Conservation (phyloP, 805 yeast genomes). For the Myxozyma mucilagina region DNA sequence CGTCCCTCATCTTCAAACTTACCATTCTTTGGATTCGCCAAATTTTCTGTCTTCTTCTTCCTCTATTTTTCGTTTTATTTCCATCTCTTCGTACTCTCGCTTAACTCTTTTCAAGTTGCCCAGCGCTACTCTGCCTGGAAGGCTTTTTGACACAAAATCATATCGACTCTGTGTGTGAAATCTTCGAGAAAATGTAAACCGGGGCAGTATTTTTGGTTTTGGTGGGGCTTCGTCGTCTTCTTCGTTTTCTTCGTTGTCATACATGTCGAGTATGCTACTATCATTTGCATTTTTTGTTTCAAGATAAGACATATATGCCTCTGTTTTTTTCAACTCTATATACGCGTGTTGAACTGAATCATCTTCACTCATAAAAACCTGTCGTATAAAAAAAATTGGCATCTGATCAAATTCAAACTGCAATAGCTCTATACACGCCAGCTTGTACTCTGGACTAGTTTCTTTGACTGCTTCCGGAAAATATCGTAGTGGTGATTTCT, state of each 20-base stretch:
- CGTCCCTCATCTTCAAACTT: not conserved
- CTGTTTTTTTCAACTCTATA: not conserved
- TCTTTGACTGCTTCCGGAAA: not conserved
- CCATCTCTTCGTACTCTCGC: not conserved
- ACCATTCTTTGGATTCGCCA: not conserved
- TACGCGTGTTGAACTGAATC: not conserved
- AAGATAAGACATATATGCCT: not conserved
- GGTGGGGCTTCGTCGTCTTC: not conserved
- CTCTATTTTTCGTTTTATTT: not conserved
- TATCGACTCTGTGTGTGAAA: not conserved
- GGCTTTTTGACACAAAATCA: not conserved
- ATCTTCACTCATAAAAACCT: not conserved
- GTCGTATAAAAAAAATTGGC: not conserved
- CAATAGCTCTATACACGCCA: not conserved
- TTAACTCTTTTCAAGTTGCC: too few species aligned
- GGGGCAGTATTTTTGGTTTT: not conserved
- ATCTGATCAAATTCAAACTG: not conserved
- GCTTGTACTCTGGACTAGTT: not conserved
- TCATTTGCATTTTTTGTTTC: too few species aligned
- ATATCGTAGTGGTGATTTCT: too few species aligned
- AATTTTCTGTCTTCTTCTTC: not conserved
- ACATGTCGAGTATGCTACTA: too few species aligned
- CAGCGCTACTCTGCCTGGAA: too few species aligned
- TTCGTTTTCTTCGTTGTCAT: too few species aligned
- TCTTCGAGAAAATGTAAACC: not conserved